Evolutionary conservation across 139 green algal species (phyloP).

Genomic region (Pseudopediastrum boryanum): DNA sequence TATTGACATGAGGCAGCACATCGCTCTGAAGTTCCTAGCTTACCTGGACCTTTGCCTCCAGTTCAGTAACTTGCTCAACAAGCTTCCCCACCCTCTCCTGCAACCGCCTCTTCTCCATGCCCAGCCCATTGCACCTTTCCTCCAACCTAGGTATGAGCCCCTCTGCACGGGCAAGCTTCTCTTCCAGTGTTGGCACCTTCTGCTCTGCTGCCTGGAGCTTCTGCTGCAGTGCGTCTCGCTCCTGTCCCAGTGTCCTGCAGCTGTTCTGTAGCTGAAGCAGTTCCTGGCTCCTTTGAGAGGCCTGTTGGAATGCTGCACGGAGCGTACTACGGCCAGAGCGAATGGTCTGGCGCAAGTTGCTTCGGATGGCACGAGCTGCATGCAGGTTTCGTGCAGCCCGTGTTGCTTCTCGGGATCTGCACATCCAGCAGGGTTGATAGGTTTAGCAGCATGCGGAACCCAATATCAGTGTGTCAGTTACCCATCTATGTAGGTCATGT

Average conservation of each 20-base stretch:
- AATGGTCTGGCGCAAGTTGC: no score
- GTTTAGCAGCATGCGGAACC: no score
- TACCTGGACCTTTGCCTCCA: constrained; percentile 24
- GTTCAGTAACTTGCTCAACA: neutral
- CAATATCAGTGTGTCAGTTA: no score
- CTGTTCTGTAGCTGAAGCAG: neutral
- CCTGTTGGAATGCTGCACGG: neutral
- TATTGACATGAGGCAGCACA: no score
- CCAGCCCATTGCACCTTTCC: constrained; percentile 23
- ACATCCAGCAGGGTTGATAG: no score
- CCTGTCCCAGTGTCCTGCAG: neutral
- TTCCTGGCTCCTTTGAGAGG: no score
- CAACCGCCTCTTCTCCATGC: constrained; percentile 16
- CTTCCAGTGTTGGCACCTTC: neutral
- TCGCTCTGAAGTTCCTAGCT: no score
- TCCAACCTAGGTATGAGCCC: constrained; percentile 15
- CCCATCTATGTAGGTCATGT: no score
- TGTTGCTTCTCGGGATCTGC: no score
- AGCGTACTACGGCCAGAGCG: neutral
- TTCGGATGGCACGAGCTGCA: neutral
- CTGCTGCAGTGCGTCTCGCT: neutral
- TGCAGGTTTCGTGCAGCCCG: constrained; percentile 3
- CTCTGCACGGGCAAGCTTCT: constrained; percentile 16
- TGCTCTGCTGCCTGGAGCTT: constrained; percentile 5
- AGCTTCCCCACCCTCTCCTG: constrained; percentile 1